Conservation (phyloP, 768 basidiomycete genomes). For the Tulasnella sp. region DNA sequence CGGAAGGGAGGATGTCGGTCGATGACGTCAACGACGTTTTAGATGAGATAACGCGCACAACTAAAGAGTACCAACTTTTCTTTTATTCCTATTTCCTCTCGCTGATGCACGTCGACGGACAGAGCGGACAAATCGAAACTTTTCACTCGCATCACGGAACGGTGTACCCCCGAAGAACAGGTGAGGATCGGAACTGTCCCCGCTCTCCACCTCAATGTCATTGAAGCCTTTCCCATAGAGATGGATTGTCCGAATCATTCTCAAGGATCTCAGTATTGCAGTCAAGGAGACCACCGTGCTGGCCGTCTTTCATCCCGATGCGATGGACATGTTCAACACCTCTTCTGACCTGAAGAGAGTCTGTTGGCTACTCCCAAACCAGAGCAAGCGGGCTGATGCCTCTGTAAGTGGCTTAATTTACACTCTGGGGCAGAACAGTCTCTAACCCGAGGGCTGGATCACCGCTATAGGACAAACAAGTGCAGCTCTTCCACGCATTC, state of each 20-base stretch:
- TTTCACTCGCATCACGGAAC: constrained; percentile 57
- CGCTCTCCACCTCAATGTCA: not conserved
- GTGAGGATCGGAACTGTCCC: not conserved
- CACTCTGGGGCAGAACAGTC: not conserved
- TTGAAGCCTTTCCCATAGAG: constrained; percentile 37
- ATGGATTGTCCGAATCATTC: constrained; percentile 94
- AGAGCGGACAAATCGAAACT: constrained; percentile 76
- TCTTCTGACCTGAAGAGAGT: constrained; percentile 96
- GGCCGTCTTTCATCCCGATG: constrained; percentile 88
- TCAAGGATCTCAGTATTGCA: constrained; percentile 91
- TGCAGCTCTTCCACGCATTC: constrained; percentile 81
- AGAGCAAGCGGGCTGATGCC: constrained; percentile 48
- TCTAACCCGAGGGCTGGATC: not conserved
- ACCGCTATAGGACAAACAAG: constrained; percentile 64
- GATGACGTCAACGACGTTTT: constrained; percentile 78
- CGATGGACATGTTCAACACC: constrained; percentile 89
- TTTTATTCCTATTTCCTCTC: constrained; percentile 26
- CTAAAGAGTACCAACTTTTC: constrained; percentile 59
- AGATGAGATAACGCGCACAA: constrained; percentile 70
- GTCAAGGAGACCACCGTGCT: constrained; percentile 94
- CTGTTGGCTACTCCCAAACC: constrained; percentile 82
- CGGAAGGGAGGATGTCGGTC: constrained; percentile 64
- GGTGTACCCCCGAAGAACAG: constrained; percentile 81
- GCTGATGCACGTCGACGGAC: constrained; percentile 5
- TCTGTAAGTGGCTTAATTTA: constrained; percentile 35